A percentile compares a stretch with the other conserved stretches of the same genome.
phyloP scores from a whole-genome alignment of 208 protist genomes.

The Endotrypanum monterogeii region DNA sequence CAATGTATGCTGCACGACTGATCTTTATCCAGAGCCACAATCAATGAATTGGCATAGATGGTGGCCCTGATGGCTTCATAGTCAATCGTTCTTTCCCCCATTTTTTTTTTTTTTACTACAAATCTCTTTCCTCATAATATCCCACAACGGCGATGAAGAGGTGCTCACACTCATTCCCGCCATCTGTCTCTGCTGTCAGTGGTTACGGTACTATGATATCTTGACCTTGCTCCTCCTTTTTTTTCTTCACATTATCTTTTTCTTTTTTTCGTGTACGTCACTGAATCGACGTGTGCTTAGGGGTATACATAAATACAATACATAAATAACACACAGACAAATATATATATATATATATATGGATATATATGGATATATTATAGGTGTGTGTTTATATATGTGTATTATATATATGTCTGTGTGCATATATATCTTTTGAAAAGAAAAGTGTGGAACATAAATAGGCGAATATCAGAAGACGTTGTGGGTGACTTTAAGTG shows the following conservation, averaged over 20 bases:
- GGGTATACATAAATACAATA: too few species aligned
- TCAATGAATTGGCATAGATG: not conserved
- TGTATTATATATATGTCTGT: too few species aligned
- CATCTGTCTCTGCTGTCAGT: not conserved
- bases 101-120: not conserved
- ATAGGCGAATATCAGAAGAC: not conserved
- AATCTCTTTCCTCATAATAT: not conserved
- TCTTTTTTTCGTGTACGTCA: not conserved
- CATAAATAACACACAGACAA: too few species aligned
- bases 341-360: too few species aligned
- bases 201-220: not conserved
- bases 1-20: not conserved
- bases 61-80: not conserved
- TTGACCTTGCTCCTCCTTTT: not conserved
- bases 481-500: not conserved
- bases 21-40: not conserved
- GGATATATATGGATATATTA: too few species aligned
- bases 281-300: not conserved
- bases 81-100: not conserved
- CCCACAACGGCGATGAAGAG: not conserved
- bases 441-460: not conserved
- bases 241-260: not conserved
- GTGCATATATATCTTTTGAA: not conserved
- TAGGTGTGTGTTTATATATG: too few species aligned
- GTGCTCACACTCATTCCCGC: not conserved